Conservation (phyloP, 257 asterid genomes). For the Nicotiana paniculata region DNA sequence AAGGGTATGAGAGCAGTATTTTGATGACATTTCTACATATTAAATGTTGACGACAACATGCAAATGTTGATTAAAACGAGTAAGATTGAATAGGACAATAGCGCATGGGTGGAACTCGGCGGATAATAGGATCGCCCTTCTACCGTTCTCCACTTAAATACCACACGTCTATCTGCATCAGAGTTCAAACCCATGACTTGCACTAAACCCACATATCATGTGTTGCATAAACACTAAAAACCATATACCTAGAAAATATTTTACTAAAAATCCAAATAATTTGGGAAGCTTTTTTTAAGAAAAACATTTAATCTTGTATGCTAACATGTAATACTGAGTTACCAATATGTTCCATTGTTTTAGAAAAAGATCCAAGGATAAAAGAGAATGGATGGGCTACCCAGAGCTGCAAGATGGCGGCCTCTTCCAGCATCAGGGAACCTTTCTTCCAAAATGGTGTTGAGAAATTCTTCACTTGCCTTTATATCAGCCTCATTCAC, state of each 20-base stretch:
- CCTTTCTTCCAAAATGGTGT: constrained; percentile 52
- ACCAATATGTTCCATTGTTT: not conserved
- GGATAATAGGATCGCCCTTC: not conserved
- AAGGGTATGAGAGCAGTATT: not conserved
- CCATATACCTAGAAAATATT: not conserved
- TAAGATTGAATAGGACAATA: not conserved
- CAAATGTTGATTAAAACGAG: not conserved
- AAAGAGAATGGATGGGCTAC: constrained; percentile 30
- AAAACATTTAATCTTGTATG: not conserved
- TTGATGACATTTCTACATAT: not conserved
- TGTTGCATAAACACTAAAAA: not conserved
- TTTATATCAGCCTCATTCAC: constrained; percentile 72
- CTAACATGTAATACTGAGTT: not conserved
- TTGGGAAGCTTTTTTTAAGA: not conserved
- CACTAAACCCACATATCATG: too few relatives aligned
- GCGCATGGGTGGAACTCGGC: too few relatives aligned
- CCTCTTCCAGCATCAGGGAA: constrained; percentile 57
- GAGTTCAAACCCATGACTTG: not conserved
- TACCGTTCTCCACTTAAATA: not conserved
- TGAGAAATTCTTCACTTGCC: constrained; percentile 70
- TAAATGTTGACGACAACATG: not conserved
- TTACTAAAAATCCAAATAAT: not conserved
- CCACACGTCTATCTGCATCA: too few relatives aligned
- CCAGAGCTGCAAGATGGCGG: constrained; percentile 70
- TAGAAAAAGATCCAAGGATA: not conserved